Base-by-base conservation (phyloP, 257 asterid genomes). In the Solanum dulcamara region DNA sequence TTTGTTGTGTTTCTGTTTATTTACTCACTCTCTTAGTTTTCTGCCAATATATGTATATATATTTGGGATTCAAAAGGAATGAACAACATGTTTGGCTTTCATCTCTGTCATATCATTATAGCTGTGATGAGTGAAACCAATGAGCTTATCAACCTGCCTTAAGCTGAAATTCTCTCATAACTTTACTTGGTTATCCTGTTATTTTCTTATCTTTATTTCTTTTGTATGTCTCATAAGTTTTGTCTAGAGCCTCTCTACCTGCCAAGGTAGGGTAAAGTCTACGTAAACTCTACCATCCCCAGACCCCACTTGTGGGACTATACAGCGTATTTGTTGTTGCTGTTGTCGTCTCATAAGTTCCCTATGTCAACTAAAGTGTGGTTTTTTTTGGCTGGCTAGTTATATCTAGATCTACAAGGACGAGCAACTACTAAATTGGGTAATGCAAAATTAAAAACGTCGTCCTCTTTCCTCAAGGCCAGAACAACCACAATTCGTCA, bases 401-500 rank as follows among this genome's bases (percentile, higher is more conserved):
- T 86, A 75, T 92, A 89, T 87, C 88, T 91, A 88, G 87, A 90
- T 85, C 86, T 92, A 51, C 96, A 90, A 88, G 90, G 89, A 68
- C 89, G 90, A 82, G 92, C 93, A 51, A 85, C 87, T 7, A 85
- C 87, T 4, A 92, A 90, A 89, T 57, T 33, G 88, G 93, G 94
- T 9, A 87, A 64, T 84, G 70, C 86, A 35, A 84, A 84, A 70
- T 84, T 89, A 42, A 91, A 89, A 88, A 85, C 85, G 64, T 89
- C 93, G 0, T 80, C 98, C 15, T 96, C 99, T n/a, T 95, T 96
- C 89, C 92, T 96, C n/a, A 95, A 95, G 85, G 89, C 94, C 48
- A 80, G 95, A 38, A 93, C 98, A 48, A 96, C 99, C 32, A 96
- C 98, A 20, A 94, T 91, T 81, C 98, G 95, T 13, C 99, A 96